Evolutionary conservation across 352 stramenopile species (phyloP).

Genomic region (Halophytophthora batemanensis): DNA sequence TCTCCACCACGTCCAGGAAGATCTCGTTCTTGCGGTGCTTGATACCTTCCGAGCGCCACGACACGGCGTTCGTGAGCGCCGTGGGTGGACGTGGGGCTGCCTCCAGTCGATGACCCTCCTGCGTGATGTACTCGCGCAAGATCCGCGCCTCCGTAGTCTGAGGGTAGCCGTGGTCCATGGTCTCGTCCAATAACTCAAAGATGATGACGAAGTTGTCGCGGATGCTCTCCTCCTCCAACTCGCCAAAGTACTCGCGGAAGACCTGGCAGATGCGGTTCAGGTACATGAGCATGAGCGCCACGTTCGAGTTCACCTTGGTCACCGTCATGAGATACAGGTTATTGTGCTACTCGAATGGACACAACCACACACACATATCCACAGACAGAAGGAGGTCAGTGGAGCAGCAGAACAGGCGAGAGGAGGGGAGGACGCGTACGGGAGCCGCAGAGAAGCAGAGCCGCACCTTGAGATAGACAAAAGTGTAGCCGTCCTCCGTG

Average conservation of each 20-base stretch:
- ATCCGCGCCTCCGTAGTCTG: conserved; percentile 92
- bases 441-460: too few relatives aligned
- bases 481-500: conserved; percentile 92
- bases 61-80: conserved; percentile 98
- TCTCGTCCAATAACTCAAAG: conserved; percentile 99
- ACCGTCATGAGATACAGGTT: conserved; percentile 99
- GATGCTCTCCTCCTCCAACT: conserved; percentile 99
- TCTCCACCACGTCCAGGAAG: conserved; percentile 99
- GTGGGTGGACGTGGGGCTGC: conserved; percentile 91
- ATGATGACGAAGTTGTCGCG: conserved; percentile 99
- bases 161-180: conserved; percentile 99
- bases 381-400: not conserved
- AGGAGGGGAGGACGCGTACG: too few relatives aligned
- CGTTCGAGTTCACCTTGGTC: conserved; percentile 99
- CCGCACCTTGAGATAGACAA: conserved; percentile 92
- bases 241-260: conserved; percentile 99
- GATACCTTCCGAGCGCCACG: conserved; percentile 98
- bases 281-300: conserved; percentile 94
- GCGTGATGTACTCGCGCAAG: conserved; percentile 95
- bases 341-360: conserved; percentile 84
- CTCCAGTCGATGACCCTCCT: conserved; percentile 95
- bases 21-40: conserved; percentile 99
- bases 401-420: not conserved
- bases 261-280: conserved; percentile 91
- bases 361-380: not conserved